A percentile compares a stretch with the other conserved stretches of the same genome.
phyloP scores from a whole-genome alignment of 1,139 yeast species.

The Candida albicans region DNA sequence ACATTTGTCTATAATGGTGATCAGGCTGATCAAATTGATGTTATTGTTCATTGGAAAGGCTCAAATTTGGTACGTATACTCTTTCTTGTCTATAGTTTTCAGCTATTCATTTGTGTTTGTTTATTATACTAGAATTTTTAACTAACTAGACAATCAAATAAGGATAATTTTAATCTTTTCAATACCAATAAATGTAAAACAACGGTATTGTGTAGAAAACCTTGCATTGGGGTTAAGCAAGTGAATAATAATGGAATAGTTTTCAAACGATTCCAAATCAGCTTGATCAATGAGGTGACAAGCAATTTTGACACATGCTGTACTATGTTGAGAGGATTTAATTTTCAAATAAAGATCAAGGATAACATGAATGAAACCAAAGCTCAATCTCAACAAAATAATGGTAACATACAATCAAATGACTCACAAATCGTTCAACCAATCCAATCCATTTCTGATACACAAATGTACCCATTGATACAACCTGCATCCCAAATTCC shows the following conservation, averaged over 20 bases:
- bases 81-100: background rate
- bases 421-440: background rate
- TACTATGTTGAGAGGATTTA: conserved; percentile 5
- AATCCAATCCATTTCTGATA: background rate
- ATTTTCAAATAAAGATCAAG: conserved; percentile 4
- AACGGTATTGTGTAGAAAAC: conserved; percentile 22
- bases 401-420: background rate
- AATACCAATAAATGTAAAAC: conserved; percentile 14
- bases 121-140: no score
- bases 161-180: conserved; percentile 19
- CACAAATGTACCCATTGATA: no score
- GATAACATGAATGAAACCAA: background rate
- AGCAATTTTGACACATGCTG: conserved; percentile 15
- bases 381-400: no score
- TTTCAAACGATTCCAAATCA: conserved; percentile 22
- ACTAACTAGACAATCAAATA: background rate
- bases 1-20: conserved; percentile 15
- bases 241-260: conserved; percentile 20
- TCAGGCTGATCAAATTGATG: conserved; percentile 10
- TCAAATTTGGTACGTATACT: conserved; percentile 20
- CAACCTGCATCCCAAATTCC: background rate
- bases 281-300: conserved; percentile 12
- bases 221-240: conserved; percentile 28
- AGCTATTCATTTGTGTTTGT: no score
- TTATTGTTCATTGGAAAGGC: conserved; percentile 24